Evolutionary conservation across 2,329 filamentous ascomycete species (phyloP).

Genomic region (Penicillium sp.): DNA sequence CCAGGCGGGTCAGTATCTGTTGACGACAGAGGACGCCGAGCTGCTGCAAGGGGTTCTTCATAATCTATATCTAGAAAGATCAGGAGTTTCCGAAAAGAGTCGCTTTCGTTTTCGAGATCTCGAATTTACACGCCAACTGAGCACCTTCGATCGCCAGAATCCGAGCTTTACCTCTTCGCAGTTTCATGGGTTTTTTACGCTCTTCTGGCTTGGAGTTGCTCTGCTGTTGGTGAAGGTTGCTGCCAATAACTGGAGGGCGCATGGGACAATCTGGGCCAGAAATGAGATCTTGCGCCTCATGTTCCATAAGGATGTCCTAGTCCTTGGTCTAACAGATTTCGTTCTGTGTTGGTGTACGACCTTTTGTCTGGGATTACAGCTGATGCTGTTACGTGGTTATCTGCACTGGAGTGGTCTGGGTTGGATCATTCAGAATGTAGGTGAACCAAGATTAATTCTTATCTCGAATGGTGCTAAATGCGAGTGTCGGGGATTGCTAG

Average conservation of each 20-base stretch:
- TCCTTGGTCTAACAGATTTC: constrained; percentile 66
- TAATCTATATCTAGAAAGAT: constrained; percentile 46
- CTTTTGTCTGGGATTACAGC: constrained; percentile 69
- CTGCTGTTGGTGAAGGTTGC: constrained; percentile 70
- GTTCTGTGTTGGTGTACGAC: constrained; percentile 69
- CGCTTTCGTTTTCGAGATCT: constrained; percentile 57
- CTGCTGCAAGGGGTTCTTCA: constrained; percentile 51
- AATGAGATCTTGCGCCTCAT: constrained; percentile 75
- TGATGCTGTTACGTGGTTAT: constrained; percentile 60
- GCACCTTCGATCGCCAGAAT: constrained; percentile 75
- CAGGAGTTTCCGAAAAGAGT: constrained; percentile 36
- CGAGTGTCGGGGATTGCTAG: constrained; percentile 35
- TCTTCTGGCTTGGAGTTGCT: constrained; percentile 70
- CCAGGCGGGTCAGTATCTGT: constrained; percentile 51
- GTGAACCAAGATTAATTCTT: constrained; percentile 20
- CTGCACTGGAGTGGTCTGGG: constrained; percentile 70
- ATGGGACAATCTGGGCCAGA: constrained; percentile 70
- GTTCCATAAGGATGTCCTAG: constrained; percentile 59
- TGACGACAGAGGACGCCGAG: constrained; percentile 56
- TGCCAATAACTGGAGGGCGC: constrained; percentile 68
- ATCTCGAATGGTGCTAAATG: neutral
- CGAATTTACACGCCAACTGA: constrained; percentile 74
- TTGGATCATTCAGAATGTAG: constrained; percentile 73
- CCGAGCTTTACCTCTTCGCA: constrained; percentile 66
- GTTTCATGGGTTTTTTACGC: constrained; percentile 78